Evolutionary conservation across 1,284 basidiomycete species (phyloP), one percentile per base, ranked within the genome.

Genomic region (Ustilago bromivora): DNA sequence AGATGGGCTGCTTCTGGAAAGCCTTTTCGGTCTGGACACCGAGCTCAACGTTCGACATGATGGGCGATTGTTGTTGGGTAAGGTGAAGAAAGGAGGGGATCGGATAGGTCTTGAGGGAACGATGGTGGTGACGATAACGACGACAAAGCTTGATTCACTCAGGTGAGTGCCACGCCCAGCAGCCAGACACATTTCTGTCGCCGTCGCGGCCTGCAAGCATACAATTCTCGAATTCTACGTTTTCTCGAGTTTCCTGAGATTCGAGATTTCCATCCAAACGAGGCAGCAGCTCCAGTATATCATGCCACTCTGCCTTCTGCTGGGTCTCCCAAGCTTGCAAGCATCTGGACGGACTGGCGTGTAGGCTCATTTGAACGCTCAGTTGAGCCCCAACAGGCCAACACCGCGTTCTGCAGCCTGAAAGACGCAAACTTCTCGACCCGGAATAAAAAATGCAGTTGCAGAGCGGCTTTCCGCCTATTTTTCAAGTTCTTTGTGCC

Each of bases 1-100:
- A 99, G 88, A 99, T 91, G 87, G 92, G 91, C 89, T 99, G 96
- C 90, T 98, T 84, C 88, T 99, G 96, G 90, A 98, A 84, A 66
- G 83, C 83, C 79, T 82, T 81, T 79, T 84, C 82, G 71, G 81
- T 82, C 76, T 84, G 82, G 61, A 84, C 82, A 79, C 82, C 80
- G 72, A 84, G 82, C 76, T 84, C 82, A 59, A 83, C 75, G 82
- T 82, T 83, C 28, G 84, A 83, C 84, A 84, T 84, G 61, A 61
- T 80, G 78, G 65, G 67, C 73, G 67, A 81, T 57, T 67, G 49
- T 51, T 51, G 49, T 28, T 28, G 49, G 23, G 19, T 72, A 65
- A 59, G 71, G 71, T 74, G 71, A 61, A 73, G 71, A 66, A 61
- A 66, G 38, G 60, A 32, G 64, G 59, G 55, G 51, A 56, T 41